Percentiles rank a stretch among this genome's conserved stretches.
phyloP scores from a whole-genome alignment of 495 filamentous ascomycete genomes.

The Penicillium turbatum region DNA sequence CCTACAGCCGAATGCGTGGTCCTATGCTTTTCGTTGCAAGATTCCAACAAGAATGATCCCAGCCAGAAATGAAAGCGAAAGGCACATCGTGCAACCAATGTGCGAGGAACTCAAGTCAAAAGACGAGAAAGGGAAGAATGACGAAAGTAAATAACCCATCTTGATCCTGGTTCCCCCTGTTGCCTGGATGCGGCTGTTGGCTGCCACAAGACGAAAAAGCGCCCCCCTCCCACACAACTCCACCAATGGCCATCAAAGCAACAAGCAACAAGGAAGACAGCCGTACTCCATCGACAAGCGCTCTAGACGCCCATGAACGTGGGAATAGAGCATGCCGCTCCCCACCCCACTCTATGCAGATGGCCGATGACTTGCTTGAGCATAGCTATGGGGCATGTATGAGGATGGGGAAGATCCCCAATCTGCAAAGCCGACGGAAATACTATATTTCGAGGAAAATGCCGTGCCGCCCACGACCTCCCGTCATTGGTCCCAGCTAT shows the following conservation, averaged over 20 bases:
- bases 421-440: conserved; percentile 16
- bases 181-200: conserved; percentile 25
- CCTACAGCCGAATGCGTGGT: conserved; percentile 8
- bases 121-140: neutral
- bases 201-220: conserved; percentile 3
- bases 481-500: conserved; percentile 23
- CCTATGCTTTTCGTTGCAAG: conserved; percentile 14
- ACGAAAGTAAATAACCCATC: neutral
- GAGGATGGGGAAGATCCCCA: conserved; percentile 2
- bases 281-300: conserved; percentile 30
- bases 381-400: conserved; percentile 3
- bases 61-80: conserved; percentile 4
- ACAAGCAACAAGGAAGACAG: conserved; percentile 3
- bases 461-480: neutral
- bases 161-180: conserved; percentile 16
- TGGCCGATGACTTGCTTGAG: conserved; percentile 25
- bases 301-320: conserved; percentile 35
- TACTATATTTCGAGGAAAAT: conserved; percentile 7
- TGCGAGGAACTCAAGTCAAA: conserved; percentile 1
- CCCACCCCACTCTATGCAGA: conserved; percentile 16
- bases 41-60: conserved; percentile 15
- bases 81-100: conserved; percentile 8
- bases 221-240: conserved; percentile 6
- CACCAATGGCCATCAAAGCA: conserved; percentile 9
- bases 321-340: conserved; percentile 10